Evolutionary conservation across 495 filamentous ascomycete genomes (phyloP), one percentile per base, ranked within the genome.

Genomic region (Aspergillus nanangensis): DNA sequence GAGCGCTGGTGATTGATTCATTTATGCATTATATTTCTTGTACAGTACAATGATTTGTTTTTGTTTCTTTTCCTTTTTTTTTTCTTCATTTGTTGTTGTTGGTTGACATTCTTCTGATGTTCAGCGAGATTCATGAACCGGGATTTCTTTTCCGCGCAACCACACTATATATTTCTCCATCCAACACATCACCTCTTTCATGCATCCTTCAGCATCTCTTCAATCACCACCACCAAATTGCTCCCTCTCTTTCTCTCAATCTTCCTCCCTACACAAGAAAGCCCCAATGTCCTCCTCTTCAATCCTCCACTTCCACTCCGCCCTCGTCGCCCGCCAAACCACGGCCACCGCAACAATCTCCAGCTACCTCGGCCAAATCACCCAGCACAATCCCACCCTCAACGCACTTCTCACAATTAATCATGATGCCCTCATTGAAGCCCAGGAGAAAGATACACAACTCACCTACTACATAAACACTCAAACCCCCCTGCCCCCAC

Each of bases 321-420:
- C 68, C 11, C 67, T 84, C 31, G 72, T 66, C 45, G 52, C 60
- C n/a, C 61, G 65, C 5, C 52, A 65, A 14, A 69, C 73, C 24
- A 76, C 72, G 19, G 83, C 79, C 56, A 63, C 72, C 9, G 59
- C 59, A 4, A 60, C 84, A 0, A 63, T 82, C n/a, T 70, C 67
- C 17, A 60, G 70, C 15, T 84, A 80, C 51, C 55, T 84, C 23
- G 55, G 69, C 3, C 74, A 79, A 14, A 80, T 86, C 32, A 66
- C 76, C 41, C 56, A 61, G 8, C 71, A 77, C 51, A 80, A 86
- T 56, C 69, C 70, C 8, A 64, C 60, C 10, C 68, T 82, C 43
- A 81, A 82, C 46, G 73, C 80, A 18, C 60, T 87, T 38, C 63
- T 83, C 27, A 66, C 65, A 1, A 60, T 83, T 8, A 79, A 81